Base-by-base conservation (phyloP, 345 rosid genomes). In the Sisymbrium irio region DNA sequence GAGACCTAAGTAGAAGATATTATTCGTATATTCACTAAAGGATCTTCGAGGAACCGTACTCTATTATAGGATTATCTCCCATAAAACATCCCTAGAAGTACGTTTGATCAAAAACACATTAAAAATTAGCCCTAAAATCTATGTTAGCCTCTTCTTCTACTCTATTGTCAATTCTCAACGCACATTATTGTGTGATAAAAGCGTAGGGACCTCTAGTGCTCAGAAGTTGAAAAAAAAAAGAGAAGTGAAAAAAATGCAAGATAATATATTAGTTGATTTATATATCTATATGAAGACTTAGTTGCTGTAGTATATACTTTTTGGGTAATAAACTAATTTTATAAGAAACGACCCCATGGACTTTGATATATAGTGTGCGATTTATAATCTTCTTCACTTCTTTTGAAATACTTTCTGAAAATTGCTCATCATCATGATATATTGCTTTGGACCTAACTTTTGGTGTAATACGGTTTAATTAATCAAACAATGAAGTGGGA, bases 401-500 rank as follows among this genome's bases (percentile, higher is more conserved):
- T 41, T 75, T 75, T 62, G 6, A 32, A 42, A 20, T 75, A 68
- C 69, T 60, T 75, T 67, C 15, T 75, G 27, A 42, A 60, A 61
- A 60, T 67, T 61, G 74, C 44, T 51, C 47, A 75, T 47, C 55
- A 75, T 66, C 27, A 66, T 51, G 55, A 68, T 68, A 55, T 39
- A 40, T 75, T 75, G 73, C 62, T 44, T 60, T 75, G 41, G 49
- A 68, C 79, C 74, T 41, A 61, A 42, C 78, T 75, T 67, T 70
- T 60, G 5, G 57, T 62, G 55, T 41, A 62, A 42, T 60, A 40
- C 20, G 54, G 55, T 67, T 67, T 67, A 59, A 51, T 41, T 64
- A 60, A 60, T 22, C 79, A 68, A 68, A 62, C 56, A 75, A 60
- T 33, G 69, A 75, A 67, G 57, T 75, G 74, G 39, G 74, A 20